Base-by-base conservation (phyloP, 441 rosid species). In the Gossypium trilobum region DNA sequence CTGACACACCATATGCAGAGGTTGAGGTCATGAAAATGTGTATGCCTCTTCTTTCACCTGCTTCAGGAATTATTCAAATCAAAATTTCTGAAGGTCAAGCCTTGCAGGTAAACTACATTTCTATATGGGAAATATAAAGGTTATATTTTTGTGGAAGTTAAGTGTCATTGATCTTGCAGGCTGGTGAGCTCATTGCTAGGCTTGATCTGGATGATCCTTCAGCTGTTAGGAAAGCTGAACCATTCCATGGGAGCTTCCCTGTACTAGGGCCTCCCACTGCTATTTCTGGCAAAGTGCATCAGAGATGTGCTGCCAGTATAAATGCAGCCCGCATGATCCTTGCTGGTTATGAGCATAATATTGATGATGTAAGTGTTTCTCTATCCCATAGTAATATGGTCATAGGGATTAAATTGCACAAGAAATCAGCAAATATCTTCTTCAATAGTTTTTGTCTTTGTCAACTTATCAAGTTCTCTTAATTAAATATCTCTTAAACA, bases 21-120 rank as follows among this genome's bases (percentile, higher is more conserved):
- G 98, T 96, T 76, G 99, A 96, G 85, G 99, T 96, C 80, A 96
- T 96, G 99, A 96, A 96, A 86, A 96, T 96, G 99, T 96, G 99
- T 61, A 96, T 96, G 99, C 99, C 99, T 77, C 99, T 96, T 78
- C 98, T 96, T 74, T 96, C 98, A 77, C 99, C 99, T 75, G 97
- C 99, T 74, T 88, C 97, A 57, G 99, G 99, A 79, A 81, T 86
- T 69, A 79, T 96, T 72, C 91, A 84, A 60, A 93, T 96, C 68
- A 85, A 85, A 83, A 82, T 96, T 96, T 89, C 97, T 11, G 98
- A 96, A 87, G 99, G 99, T 84, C 99, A 96, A 89, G 95, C 98
- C 70, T 91, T 96, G 97, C 97, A 91, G 99, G 99, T 96, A 82
- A 48, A 44, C 75, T 46, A 59, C 55, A 31, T 76, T 39, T 74